Evolutionary conservation across 768 basidiomycete genomes (phyloP).

Genomic region (Boletus bicolor): DNA sequence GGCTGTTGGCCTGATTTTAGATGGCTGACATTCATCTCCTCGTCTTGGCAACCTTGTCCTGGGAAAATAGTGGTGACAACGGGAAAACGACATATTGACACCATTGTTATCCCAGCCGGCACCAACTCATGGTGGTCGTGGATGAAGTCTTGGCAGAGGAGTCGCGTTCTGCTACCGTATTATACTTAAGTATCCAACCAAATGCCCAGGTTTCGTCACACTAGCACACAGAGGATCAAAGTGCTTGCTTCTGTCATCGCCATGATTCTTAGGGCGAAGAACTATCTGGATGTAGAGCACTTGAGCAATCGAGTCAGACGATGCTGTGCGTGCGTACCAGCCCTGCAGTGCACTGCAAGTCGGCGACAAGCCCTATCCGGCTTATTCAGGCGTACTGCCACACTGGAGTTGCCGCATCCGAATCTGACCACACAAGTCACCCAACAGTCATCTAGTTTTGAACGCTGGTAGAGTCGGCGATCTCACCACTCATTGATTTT

Average conservation of each 20-base stretch:
- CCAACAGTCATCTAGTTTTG: background rate
- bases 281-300: too few relatives aligned
- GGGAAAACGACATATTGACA: too few relatives aligned
- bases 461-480: background rate
- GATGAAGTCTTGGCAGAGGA: background rate
- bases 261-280: too few relatives aligned
- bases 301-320: too few relatives aligned
- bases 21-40: too few relatives aligned
- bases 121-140: background rate
- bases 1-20: too few relatives aligned
- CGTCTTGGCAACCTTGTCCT: too few relatives aligned
- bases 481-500: background rate
- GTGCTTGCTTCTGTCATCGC: too few relatives aligned
- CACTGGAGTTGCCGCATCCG: background rate
- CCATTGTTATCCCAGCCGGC: too few relatives aligned
- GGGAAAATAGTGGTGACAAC: too few relatives aligned
- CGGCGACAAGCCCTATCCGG: background rate
- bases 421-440: conserved; percentile 1
- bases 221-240: background rate
- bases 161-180: background rate
- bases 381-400: conserved; percentile 15
- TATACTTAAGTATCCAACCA: background rate
- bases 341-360: too few relatives aligned
- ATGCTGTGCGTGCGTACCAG: background rate
- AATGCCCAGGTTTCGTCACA: background rate